phyloP scores from a whole-genome alignment of 257 asterid genomes.

The Jaltomata sinuosa region DNA sequence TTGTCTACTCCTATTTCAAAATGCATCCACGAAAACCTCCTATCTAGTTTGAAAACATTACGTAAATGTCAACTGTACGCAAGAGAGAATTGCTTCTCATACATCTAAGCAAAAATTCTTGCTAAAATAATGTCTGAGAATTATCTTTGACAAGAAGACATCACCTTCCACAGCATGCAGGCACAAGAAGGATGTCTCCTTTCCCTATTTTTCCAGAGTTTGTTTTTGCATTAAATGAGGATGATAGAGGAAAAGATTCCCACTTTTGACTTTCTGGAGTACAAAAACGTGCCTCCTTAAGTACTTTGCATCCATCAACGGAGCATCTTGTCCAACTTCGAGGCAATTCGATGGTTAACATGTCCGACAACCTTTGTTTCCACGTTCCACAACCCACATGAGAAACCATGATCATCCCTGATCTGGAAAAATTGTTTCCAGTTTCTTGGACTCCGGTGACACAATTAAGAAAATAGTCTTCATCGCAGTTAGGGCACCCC shows the following conservation, averaged over 20 bases:
- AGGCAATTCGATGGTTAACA: slow-evolving; percentile 8
- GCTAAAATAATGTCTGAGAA: not conserved
- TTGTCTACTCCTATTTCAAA: not conserved
- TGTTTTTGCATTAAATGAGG: slow-evolving; percentile 42
- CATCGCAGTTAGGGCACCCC: slow-evolving; percentile 96
- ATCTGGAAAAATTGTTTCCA: slow-evolving; percentile 20
- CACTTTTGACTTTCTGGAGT: slow-evolving; percentile 86
- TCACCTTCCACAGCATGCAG: slow-evolving; percentile 92
- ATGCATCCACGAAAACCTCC: not conserved
- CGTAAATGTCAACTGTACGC: not conserved
- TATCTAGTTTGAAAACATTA: not conserved
- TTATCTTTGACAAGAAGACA: not conserved
- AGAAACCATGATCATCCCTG: slow-evolving; percentile 74
- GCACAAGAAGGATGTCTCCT: slow-evolving; percentile 58
- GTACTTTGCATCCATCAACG: slow-evolving; percentile 47
- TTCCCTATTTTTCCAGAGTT: slow-evolving; percentile 37
- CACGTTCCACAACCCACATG: slow-evolving; percentile 91
- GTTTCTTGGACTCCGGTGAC: slow-evolving; percentile 8
- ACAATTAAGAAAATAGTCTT: slow-evolving; percentile 17
- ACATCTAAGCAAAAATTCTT: not conserved
- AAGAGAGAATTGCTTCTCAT: not conserved
- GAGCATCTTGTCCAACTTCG: slow-evolving; percentile 64
- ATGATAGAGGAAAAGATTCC: slow-evolving; percentile 77
- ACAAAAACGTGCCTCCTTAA: slow-evolving; percentile 54
- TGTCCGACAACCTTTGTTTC: slow-evolving; percentile 41